Percentiles rank a stretch among this genome's conserved stretches.
Conservation (phyloP, 108 stramenopile genomes). For the Cyclotella kingstonii region DNA sequence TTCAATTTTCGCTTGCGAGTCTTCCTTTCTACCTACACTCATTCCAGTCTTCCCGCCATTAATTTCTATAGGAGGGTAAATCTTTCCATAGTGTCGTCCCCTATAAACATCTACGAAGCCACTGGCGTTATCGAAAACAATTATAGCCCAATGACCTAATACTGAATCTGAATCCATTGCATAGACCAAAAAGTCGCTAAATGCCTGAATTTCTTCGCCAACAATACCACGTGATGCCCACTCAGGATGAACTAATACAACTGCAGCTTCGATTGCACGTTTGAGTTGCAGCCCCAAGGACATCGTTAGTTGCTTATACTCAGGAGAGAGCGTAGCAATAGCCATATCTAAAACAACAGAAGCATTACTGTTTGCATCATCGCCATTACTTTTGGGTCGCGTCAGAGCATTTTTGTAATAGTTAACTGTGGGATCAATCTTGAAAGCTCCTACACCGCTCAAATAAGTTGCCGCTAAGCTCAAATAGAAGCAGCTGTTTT, state of each 20-base stretch:
- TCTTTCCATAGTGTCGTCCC: slow-evolving; percentile 43
- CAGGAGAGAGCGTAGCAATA: slow-evolving; percentile 10
- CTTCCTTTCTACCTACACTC: slow-evolving; percentile 4
- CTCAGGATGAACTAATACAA: slow-evolving; percentile 43
- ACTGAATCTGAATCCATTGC: slow-evolving; percentile 39
- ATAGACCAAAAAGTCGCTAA: slow-evolving; percentile 47
- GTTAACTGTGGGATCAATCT: slow-evolving; percentile 17
- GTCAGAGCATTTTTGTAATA: background rate
- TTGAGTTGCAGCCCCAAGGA: slow-evolving; percentile 43
- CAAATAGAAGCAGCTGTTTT: slow-evolving; percentile 49
- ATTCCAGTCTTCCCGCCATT: background rate
- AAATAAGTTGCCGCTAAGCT: slow-evolving; percentile 46
- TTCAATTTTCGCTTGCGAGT: background rate
- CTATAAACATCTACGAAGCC: slow-evolving; percentile 48
- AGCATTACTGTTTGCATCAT: background rate
- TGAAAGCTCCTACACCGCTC: slow-evolving; percentile 34
- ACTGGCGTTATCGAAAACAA: slow-evolving; percentile 41
- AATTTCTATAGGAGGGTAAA: slow-evolving; percentile 31
- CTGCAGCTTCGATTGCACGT: slow-evolving; percentile 44
- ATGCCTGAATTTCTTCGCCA: slow-evolving; percentile 49
- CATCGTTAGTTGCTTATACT: slow-evolving; percentile 18
- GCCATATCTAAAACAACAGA: slow-evolving; percentile 20
- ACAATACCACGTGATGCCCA: slow-evolving; percentile 42
- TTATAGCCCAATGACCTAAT: slow-evolving; percentile 42
- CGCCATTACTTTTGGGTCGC: background rate